phyloP scores from a whole-genome alignment of 305 asterid species.

The Fraxinus greggii region DNA sequence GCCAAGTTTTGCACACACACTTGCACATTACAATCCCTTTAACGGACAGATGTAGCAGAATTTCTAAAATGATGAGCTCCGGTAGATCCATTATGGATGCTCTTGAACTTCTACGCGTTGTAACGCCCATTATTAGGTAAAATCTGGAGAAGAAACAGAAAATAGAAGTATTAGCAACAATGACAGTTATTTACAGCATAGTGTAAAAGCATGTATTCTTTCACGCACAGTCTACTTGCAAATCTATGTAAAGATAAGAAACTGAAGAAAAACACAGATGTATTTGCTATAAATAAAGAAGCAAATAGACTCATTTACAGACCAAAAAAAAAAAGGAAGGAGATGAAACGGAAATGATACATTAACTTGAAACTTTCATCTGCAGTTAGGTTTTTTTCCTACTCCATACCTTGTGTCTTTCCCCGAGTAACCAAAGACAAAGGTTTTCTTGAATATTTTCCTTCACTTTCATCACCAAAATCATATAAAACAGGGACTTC shows the following conservation, averaged over 20 bases:
- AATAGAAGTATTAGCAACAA: not conserved
- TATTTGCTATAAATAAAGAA: not conserved
- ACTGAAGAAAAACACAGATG: not conserved
- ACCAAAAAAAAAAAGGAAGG: no score
- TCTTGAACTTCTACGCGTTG: not conserved
- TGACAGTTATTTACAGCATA: not conserved
- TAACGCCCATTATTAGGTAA: not conserved
- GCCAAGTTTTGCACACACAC: not conserved
- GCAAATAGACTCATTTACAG: no score
- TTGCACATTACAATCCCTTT: constrained; percentile 5
- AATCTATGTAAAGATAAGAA: no score
- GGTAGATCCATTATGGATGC: not conserved
- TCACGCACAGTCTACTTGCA: no score
- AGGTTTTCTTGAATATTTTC: not conserved
- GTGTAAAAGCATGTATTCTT: not conserved
- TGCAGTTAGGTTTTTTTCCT: no score
- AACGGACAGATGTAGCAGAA: not conserved
- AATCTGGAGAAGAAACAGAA: not conserved
- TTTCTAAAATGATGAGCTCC: not conserved
- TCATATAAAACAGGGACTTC: not conserved
- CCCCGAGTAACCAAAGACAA: not conserved
- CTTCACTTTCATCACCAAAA: not conserved
- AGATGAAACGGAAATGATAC: no score
- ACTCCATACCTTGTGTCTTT: no score
- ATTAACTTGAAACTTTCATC: no score